Percentiles rank a stretch among this genome's conserved stretches.
Conservation (phyloP, 1,139 yeast genomes). For the Scheffersomyces parashehatae region DNA sequence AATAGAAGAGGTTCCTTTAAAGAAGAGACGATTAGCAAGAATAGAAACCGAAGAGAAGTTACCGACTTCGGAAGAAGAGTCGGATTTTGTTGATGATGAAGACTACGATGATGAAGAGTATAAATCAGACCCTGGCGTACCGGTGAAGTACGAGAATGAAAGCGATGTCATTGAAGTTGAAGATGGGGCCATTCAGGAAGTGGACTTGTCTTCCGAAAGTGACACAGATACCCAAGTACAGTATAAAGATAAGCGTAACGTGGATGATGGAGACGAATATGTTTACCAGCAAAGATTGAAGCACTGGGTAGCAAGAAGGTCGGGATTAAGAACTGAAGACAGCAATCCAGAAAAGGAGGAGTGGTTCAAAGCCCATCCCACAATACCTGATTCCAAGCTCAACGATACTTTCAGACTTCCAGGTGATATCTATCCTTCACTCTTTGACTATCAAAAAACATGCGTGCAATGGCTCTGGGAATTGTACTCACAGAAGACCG, state of each 20-base stretch:
- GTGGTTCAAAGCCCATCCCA: slow-evolving; percentile 78
- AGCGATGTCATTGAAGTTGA: not conserved
- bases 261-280: slow-evolving; percentile 80
- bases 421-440: slow-evolving; percentile 83
- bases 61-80: slow-evolving; percentile 6
- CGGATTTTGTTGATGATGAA: slow-evolving; percentile 10
- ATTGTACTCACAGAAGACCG: slow-evolving; percentile 78
- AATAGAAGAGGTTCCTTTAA: slow-evolving; percentile 3
- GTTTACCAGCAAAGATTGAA: slow-evolving; percentile 59
- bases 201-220: slow-evolving; percentile 2
- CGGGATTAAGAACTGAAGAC: slow-evolving; percentile 23
- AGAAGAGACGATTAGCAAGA: not conserved
- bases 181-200: not conserved
- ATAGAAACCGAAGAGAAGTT: slow-evolving; percentile 9
- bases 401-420: slow-evolving; percentile 75
- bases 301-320: slow-evolving; percentile 57
- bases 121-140: not conserved
- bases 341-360: slow-evolving; percentile 37
- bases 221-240: slow-evolving; percentile 1
- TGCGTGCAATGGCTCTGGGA: slow-evolving; percentile 87
- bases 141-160: not conserved
- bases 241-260: slow-evolving; percentile 27
- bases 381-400: slow-evolving; percentile 69
- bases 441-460: slow-evolving; percentile 92
- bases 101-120: slow-evolving; percentile 10